Percentiles rank a stretch among this genome's conserved stretches.
phyloP scores from a whole-genome alignment of 2,329 filamentous ascomycete genomes.

The Simplicillium sp. region DNA sequence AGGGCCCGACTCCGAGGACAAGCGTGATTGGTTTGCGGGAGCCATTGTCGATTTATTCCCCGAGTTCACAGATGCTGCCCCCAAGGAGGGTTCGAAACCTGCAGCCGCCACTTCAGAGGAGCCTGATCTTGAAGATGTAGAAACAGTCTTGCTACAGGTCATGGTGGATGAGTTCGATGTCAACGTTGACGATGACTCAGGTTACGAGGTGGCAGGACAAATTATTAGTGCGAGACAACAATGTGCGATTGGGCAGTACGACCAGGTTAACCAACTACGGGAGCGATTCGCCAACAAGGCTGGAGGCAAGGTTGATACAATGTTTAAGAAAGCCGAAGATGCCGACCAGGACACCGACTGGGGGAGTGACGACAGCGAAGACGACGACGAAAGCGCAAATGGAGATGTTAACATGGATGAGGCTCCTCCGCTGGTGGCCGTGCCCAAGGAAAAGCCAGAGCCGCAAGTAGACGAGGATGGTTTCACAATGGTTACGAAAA shows the following conservation, averaged over 20 bases:
- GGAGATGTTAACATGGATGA: slow-evolving; percentile 58
- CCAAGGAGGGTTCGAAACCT: slow-evolving; percentile 15
- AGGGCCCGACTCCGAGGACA: slow-evolving; percentile 71
- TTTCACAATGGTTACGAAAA: slow-evolving; percentile 65
- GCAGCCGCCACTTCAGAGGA: slow-evolving; percentile 25
- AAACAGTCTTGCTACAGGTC: slow-evolving; percentile 76
- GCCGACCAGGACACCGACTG: slow-evolving; percentile 51
- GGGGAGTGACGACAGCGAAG: slow-evolving; percentile 49
- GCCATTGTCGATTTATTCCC: slow-evolving; percentile 74
- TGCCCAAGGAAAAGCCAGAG: slow-evolving; percentile 51
- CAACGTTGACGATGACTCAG: slow-evolving; percentile 82
- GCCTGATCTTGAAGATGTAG: slow-evolving; percentile 69
- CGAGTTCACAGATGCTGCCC: slow-evolving; percentile 43
- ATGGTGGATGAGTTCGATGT: slow-evolving; percentile 96
- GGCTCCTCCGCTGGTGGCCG: slow-evolving; percentile 50
- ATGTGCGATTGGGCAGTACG: slow-evolving; percentile 55
- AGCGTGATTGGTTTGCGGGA: slow-evolving; percentile 94
- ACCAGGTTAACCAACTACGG: slow-evolving; percentile 54
- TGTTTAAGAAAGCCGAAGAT: slow-evolving; percentile 46
- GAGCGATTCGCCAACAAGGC: slow-evolving; percentile 49
- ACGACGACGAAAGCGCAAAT: slow-evolving; percentile 47
- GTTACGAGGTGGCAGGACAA: slow-evolving; percentile 59
- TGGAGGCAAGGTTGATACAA: slow-evolving; percentile 32
- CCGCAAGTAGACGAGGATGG: slow-evolving; percentile 75
- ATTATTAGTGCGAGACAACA: slow-evolving; percentile 61